Evolutionary conservation across 2,329 filamentous ascomycete species (phyloP).

Genomic region (Xylogone sp.): DNA sequence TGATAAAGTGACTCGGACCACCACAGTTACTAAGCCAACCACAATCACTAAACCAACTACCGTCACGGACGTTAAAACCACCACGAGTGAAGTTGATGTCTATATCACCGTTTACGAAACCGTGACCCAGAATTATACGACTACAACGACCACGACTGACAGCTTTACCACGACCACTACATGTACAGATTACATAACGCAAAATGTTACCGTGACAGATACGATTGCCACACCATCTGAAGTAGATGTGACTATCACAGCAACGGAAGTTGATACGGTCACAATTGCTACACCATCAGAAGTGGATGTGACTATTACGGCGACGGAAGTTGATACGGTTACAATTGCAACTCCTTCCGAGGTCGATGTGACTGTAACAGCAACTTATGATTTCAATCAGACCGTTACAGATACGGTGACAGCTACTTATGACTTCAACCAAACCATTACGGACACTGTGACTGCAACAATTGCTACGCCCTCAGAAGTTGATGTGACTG

Average conservation of each 20-base stretch:
- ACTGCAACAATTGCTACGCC: neutral
- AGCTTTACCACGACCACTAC: neutral
- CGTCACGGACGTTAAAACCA: neutral
- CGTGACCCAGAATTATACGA: neutral
- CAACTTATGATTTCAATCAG: neutral
- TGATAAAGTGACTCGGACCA: neutral
- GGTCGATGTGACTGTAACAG: neutral
- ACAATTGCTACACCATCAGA: neutral
- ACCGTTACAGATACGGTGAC: neutral
- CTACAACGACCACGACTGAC: neutral
- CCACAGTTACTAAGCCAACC: neutral
- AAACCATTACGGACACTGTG: neutral
- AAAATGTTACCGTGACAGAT: neutral
- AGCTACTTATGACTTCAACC: neutral
- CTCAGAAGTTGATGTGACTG: constrained; percentile 4
- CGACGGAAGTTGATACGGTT: constrained; percentile 12
- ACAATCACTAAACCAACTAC: neutral
- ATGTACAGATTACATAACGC: too few relatives aligned
- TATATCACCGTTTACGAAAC: neutral
- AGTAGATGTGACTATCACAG: too few relatives aligned
- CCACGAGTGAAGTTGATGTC: neutral
- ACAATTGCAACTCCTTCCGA: constrained; percentile 7
- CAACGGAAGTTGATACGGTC: too few relatives aligned
- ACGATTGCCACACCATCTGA: neutral
- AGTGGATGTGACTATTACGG: constrained; percentile 11